phyloP scores from a whole-genome alignment of 805 yeast genomes.

The Candida sanyiensis region DNA sequence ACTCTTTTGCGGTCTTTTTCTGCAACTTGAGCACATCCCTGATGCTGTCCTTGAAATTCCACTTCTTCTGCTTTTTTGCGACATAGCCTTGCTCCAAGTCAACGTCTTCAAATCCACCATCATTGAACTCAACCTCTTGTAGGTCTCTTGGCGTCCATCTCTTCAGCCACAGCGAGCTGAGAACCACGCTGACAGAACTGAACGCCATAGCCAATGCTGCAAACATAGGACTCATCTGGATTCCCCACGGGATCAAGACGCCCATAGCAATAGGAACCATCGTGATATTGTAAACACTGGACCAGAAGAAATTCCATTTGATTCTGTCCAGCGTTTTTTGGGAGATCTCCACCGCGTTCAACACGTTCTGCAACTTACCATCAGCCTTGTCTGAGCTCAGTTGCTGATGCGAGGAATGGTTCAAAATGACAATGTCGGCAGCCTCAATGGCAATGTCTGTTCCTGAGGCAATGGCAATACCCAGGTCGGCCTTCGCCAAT shows the following conservation, averaged over 20 bases:
- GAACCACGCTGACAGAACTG: slow-evolving; percentile 83
- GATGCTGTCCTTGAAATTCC: slow-evolving; percentile 17
- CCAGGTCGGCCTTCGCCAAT: slow-evolving; percentile 78
- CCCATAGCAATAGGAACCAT: slow-evolving; percentile 97
- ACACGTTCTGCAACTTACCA: slow-evolving; percentile 35
- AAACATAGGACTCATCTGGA: slow-evolving; percentile 77
- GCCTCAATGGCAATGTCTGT: slow-evolving; percentile 96
- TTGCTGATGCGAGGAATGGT: slow-evolving; percentile 23
- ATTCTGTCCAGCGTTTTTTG: slow-evolving; percentile 65
- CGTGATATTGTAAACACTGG: slow-evolving; percentile 71
- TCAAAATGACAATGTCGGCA: slow-evolving; percentile 83
- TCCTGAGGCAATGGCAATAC: slow-evolving; percentile 88
- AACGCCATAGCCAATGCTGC: slow-evolving; percentile 93
- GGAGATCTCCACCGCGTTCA: slow-evolving; percentile 63
- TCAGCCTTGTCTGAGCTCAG: slow-evolving; percentile 12
- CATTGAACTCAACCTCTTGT: background rate
- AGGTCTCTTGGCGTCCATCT: slow-evolving; percentile 45
- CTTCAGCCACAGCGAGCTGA: slow-evolving; percentile 69
- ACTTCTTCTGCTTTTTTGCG: slow-evolving; percentile 5
- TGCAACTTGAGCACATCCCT: slow-evolving; percentile 11
- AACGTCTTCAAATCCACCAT: slow-evolving; percentile 8
- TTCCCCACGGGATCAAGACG: slow-evolving; percentile 69
- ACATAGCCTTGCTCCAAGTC: slow-evolving; percentile 17
- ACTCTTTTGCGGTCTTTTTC: slow-evolving; percentile 5
- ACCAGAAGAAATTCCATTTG: slow-evolving; percentile 81